Base-by-base conservation (phyloP, 805 yeast genomes). In the Yamadazyma sp. region DNA sequence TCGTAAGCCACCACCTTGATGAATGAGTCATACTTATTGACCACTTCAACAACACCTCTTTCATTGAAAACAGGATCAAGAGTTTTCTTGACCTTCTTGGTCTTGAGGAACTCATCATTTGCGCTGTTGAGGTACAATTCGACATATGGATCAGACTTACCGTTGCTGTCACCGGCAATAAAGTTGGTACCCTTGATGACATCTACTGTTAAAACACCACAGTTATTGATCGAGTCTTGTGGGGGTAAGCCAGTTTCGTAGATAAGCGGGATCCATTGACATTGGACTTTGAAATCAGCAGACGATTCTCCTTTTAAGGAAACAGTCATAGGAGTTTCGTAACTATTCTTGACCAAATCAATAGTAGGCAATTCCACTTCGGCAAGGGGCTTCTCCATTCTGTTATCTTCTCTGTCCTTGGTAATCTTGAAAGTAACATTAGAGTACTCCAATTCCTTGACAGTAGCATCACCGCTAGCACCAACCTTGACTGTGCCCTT, bases 61-160 rank as follows among this genome's bases (percentile, higher is more conserved):
- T 89, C 96, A 57, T 90, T 82, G 89, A 91, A 93, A 2, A 66
- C 75, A n/a, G 99, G 99, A 42, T 84, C 76, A 49, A 93, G 71
- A 0, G 96, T 88, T 72, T 83, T 89, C 73, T 90, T 93, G 44
- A 77, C 69, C 19, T 82, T 82, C 62, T 86, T 82, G 24, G 96
- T 77, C 67, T 87, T 88, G 70, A 67, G 80, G 42, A 84, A 69
- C 22, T 64, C 57, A 20, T 77, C 77, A 37, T 72, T 72, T 11
- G 67, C 70, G 27, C 82, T 82, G 61, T 90, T 80, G 51, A 87
- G 55, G 53, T 71, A 80, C 45, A 88, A 73, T 52, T 80, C 76
- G 42, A 80, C 72, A 58, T 80, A 91, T 38, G 99, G 99, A 63
- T 93, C 99, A 3, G 96, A 87, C 57, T 84, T 84, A 35, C 98